Conservation (phyloP, 2,329 filamentous ascomycete genomes). For the Samsoniella hepiali region DNA sequence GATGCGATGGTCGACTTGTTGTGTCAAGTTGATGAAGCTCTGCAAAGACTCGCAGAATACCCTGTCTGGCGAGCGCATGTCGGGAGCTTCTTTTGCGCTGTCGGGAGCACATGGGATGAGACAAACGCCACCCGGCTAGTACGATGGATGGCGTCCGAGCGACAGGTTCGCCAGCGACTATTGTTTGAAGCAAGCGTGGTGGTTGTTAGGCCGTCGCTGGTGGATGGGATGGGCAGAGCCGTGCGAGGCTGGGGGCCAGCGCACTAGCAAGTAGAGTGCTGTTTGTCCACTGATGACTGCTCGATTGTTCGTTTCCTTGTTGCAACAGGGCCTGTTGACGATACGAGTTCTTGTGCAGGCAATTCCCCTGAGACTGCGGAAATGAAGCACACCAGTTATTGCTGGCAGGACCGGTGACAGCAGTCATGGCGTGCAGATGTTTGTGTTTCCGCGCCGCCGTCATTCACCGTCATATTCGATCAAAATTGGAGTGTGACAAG, state of each 20-base stretch:
- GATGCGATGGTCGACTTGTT: too few species aligned
- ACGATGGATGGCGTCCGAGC: conserved; percentile 9
- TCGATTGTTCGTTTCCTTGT: too few species aligned
- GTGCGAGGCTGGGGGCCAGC: background rate
- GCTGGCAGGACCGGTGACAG: too few species aligned
- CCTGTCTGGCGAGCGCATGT: too few species aligned
- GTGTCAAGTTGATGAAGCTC: background rate
- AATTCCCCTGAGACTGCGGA: background rate
- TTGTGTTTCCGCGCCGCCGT: background rate
- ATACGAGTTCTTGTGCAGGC: too few species aligned
- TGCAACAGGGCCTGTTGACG: too few species aligned
- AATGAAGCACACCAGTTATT: background rate
- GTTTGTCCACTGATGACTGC: too few species aligned
- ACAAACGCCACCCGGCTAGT: background rate
- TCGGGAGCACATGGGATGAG: conserved; percentile 3
- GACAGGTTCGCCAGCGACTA: background rate
- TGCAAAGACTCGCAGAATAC: too few species aligned
- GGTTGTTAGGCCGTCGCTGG: background rate
- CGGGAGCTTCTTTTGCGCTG: background rate
- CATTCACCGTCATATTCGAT: background rate
- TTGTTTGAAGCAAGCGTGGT: background rate
- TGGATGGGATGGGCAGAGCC: background rate
- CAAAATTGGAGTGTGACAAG: background rate
- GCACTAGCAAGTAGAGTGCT: too few species aligned
- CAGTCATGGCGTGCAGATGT: background rate